Evolutionary conservation across 805 yeast species (phyloP).

Genomic region (Nakazawaea sp.): DNA sequence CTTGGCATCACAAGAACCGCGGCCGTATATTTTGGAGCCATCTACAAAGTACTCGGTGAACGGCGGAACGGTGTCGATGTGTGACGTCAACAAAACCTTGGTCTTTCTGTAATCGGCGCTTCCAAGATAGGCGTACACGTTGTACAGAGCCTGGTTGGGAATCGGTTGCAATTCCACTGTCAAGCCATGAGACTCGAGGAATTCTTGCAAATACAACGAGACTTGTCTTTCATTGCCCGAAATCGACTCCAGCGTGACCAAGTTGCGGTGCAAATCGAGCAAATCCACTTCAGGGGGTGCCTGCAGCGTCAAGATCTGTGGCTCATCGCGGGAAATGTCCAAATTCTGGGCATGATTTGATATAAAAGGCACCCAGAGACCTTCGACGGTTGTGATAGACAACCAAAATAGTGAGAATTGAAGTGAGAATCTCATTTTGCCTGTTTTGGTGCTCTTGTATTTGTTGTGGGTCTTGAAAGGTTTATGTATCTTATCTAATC

Average conservation of each 20-base stretch:
- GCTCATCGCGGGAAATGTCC: too few species aligned
- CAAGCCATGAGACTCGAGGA: not conserved
- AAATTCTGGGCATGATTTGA: too few species aligned
- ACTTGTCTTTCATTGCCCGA: not conserved
- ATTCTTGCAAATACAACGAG: not conserved
- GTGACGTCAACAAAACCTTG: slow-evolving; percentile 51
- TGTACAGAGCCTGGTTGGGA: not conserved
- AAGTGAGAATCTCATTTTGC: too few species aligned
- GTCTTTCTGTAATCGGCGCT: slow-evolving; percentile 36
- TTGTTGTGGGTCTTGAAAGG: too few species aligned
- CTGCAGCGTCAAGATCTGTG: too few species aligned
- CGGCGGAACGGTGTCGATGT: slow-evolving; percentile 70
- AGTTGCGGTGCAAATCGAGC: not conserved
- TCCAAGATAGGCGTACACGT: not conserved
- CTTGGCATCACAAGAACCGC: slow-evolving; percentile 67
- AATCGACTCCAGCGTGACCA: not conserved
- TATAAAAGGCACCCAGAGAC: too few species aligned
- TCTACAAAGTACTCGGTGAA: slow-evolving; percentile 40
- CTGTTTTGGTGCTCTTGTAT: too few species aligned
- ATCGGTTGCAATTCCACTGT: not conserved
- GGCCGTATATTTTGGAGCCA: slow-evolving; percentile 45
- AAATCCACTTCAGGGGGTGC: too few species aligned
- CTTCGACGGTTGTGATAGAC: too few species aligned
- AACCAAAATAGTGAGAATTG: too few species aligned
- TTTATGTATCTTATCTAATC: too few species aligned